Conservation (phyloP, 495 filamentous ascomycete genomes). For the Friedmanniomyces endolithicus region DNA sequence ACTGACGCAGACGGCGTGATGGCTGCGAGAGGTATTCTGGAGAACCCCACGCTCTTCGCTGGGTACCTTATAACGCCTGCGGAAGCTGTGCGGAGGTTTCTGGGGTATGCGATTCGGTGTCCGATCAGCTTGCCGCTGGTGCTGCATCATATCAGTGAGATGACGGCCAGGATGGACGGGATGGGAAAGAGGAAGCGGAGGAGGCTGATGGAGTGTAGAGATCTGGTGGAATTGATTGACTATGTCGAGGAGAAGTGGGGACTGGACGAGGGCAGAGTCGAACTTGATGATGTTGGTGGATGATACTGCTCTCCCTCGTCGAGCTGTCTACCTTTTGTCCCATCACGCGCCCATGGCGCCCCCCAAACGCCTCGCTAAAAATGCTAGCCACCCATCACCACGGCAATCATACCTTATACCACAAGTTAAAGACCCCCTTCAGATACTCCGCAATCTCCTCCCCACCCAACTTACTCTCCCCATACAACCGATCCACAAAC, state of each 20-base stretch:
- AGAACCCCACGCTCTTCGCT: constrained; percentile 50
- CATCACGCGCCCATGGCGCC: background rate
- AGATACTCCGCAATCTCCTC: constrained; percentile 97
- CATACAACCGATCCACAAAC: constrained; percentile 91
- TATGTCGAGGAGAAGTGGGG: constrained; percentile 40
- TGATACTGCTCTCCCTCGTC: background rate
- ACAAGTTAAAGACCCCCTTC: constrained; percentile 92
- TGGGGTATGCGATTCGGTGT: constrained; percentile 36
- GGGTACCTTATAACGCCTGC: constrained; percentile 45
- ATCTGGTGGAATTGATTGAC: constrained; percentile 47
- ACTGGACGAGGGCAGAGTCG: background rate
- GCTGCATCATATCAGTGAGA: constrained; percentile 51
- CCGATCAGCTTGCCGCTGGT: constrained; percentile 48
- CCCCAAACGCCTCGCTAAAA: constrained; percentile 1
- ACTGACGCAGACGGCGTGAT: constrained; percentile 39
- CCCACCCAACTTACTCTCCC: constrained; percentile 87
- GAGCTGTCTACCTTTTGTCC: background rate
- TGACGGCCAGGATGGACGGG: constrained; percentile 31
- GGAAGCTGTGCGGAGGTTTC: constrained; percentile 46
- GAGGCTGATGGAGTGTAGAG: constrained; percentile 38
- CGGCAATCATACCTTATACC: constrained; percentile 39
- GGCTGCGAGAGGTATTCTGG: constrained; percentile 49
- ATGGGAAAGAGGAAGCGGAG: constrained; percentile 41
- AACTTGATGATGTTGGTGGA: background rate
- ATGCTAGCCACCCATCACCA: background rate